phyloP scores from a whole-genome alignment of 306 rosid species.

The Lotus japonicus region DNA sequence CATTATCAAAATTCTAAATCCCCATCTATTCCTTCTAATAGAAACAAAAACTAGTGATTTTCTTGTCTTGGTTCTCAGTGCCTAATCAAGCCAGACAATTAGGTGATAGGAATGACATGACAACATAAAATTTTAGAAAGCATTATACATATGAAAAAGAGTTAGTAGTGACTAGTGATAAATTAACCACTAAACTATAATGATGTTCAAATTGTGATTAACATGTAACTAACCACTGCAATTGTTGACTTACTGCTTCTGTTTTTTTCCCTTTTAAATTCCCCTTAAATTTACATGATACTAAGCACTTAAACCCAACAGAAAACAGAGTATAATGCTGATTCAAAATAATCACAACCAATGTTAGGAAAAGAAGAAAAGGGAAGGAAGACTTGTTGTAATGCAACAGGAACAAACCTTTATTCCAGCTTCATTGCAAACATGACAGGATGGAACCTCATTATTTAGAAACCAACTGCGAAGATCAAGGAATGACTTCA shows the following conservation, averaged over 20 bases:
- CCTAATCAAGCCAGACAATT: not conserved
- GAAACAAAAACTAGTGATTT: not conserved
- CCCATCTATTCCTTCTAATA: not conserved
- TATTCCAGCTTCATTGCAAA: constrained; percentile 93
- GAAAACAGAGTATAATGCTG: not conserved
- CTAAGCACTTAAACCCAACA: constrained; percentile 1
- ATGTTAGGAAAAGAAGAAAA: not conserved
- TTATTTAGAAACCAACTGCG: constrained; percentile 83
- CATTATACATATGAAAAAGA: not conserved
- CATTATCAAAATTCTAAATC: not conserved
- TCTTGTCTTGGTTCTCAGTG: constrained; percentile 1
- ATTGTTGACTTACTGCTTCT: not conserved
- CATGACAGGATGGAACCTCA: constrained; percentile 71
- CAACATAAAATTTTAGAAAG: not conserved
- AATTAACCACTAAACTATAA: not conserved
- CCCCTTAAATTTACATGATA: not conserved
- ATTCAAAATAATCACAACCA: constrained; percentile 8
- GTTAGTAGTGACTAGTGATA: not conserved
- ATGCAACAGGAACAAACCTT: constrained; percentile 49
- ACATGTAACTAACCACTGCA: not conserved
- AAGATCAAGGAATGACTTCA: constrained; percentile 83
- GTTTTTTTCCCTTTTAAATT: not conserved
- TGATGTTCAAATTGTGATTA: not conserved
- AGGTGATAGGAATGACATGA: not conserved
- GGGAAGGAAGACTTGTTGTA: not conserved